Conservation (phyloP, 257 asterid species). For the Forsythia viridissima region DNA sequence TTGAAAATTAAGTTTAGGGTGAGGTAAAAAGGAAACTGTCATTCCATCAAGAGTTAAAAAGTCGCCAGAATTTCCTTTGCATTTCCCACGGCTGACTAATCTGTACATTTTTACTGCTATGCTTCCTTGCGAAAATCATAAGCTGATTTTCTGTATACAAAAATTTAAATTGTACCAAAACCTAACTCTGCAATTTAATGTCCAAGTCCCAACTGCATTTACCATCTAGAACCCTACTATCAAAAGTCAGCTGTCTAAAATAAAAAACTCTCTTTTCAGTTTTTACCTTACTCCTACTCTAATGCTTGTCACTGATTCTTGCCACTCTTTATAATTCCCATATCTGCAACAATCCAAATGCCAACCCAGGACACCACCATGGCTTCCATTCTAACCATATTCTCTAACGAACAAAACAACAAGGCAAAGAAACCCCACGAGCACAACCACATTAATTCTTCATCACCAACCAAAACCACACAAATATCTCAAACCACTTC, state of each 20-base stretch:
- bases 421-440: neutral
- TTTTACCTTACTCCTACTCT: neutral
- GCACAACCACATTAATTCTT: neutral
- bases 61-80: neutral
- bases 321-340: neutral
- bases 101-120: conserved; percentile 30
- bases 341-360: neutral
- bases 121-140: conserved; percentile 19
- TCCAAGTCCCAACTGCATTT: neutral
- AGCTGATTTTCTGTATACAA: conserved; percentile 28
- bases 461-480: neutral
- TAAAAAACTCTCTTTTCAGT: neutral
- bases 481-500: neutral
- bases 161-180: neutral
- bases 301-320: neutral
- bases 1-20: neutral
- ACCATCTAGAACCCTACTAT: neutral
- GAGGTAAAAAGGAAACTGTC: neutral
- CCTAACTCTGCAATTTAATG: neutral
- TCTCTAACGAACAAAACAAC: neutral
- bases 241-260: neutral
- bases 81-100: neutral
- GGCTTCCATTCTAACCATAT: neutral
- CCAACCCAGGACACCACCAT: neutral
- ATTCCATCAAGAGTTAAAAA: neutral